Conservation (phyloP, 495 filamentous ascomycete genomes). For the Penicillium pulvis region DNA sequence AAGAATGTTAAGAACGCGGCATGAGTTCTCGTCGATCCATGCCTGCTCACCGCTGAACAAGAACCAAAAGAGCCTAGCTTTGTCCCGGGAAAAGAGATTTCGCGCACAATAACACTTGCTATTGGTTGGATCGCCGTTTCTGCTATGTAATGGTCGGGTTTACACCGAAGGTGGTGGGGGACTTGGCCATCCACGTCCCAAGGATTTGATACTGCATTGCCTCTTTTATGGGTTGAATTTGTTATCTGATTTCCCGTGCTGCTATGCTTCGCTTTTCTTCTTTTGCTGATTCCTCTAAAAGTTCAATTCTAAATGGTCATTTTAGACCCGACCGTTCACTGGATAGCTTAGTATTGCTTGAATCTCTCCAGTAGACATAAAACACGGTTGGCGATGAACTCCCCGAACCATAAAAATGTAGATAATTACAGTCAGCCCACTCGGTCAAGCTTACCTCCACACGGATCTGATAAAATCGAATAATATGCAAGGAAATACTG, state of each 20-base stretch:
- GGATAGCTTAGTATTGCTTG: not conserved
- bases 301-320: not conserved
- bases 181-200: conserved; percentile 19
- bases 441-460: conserved; percentile 15
- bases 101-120: not conserved
- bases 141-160: conserved; percentile 28
- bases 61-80: conserved; percentile 14
- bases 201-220: conserved; percentile 18
- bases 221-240: not conserved
- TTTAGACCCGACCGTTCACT: not conserved
- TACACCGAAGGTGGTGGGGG: conserved; percentile 8
- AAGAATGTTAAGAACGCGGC: conserved; percentile 4
- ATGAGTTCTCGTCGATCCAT: conserved; percentile 23
- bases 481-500: not conserved
- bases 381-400: conserved; percentile 18
- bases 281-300: not conserved
- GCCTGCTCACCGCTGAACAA: conserved; percentile 19
- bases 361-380: not conserved
- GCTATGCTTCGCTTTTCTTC: not conserved
- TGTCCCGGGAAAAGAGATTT: conserved; percentile 8
- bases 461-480: conserved; percentile 32
- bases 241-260: not conserved
- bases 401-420: not conserved
- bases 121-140: conserved; percentile 25
- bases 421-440: conserved; percentile 27